Percentiles rank a stretch among this genome's conserved stretches.
Evolutionary conservation across 306 rosid species (phyloP).

Genomic region (Vicia sativa): DNA sequence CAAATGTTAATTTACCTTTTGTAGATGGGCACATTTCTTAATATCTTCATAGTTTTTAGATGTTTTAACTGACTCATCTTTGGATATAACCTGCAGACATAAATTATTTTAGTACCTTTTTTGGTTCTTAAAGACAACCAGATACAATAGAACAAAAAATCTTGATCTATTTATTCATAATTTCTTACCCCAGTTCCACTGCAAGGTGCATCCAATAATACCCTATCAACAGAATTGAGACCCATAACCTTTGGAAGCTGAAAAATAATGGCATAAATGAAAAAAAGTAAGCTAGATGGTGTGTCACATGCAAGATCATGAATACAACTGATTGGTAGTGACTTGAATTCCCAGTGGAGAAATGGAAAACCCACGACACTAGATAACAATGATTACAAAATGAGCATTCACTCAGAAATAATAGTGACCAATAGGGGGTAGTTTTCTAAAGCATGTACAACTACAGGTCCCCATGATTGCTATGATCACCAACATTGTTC

Average conservation of each 20-base stretch:
- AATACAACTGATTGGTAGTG: background rate
- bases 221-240: slow-evolving; percentile 74
- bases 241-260: slow-evolving; percentile 95
- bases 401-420: no score
- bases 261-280: slow-evolving; percentile 27
- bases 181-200: slow-evolving; percentile 96
- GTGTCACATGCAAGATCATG: background rate
- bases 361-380: background rate
- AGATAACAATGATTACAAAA: background rate
- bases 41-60: slow-evolving; percentile 83
- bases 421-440: no score
- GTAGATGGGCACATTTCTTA: slow-evolving; percentile 72
- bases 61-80: slow-evolving; percentile 88
- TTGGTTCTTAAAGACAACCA: slow-evolving; percentile 1
- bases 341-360: background rate
- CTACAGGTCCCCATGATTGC: no score
- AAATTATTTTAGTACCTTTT: slow-evolving; percentile 4
- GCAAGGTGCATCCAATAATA: slow-evolving; percentile 97
- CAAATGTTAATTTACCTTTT: slow-evolving; percentile 61
- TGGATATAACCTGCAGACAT: slow-evolving; percentile 83
- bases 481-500: no score
- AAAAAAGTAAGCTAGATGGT: slow-evolving; percentile 15
- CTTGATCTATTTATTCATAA: background rate
- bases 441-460: no score
- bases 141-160: background rate